Percentiles rank a stretch among this genome's conserved stretches.
Conservation (phyloP, 768 basidiomycete genomes). For the Vararia minispora region DNA sequence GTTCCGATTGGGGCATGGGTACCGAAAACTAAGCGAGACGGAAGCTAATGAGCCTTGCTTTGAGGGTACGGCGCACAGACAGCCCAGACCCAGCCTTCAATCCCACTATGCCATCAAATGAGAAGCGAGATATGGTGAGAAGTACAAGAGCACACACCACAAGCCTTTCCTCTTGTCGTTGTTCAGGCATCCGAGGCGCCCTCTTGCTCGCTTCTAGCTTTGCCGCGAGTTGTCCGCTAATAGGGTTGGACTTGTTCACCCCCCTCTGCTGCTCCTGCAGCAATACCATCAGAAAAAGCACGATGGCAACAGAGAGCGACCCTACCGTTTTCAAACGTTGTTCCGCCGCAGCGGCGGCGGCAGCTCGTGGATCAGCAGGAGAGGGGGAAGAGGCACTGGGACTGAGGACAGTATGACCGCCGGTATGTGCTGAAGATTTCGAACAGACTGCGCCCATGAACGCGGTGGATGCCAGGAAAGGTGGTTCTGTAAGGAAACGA, state of each 20-base stretch:
- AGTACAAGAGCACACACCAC: slow-evolving; percentile 32
- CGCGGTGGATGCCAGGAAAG: background rate
- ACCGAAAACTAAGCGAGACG: too few relatives aligned
- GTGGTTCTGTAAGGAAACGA: background rate
- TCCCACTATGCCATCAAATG: slow-evolving; percentile 31
- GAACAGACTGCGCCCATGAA: slow-evolving; percentile 27
- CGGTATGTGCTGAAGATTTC: slow-evolving; percentile 20
- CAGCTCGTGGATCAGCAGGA: slow-evolving; percentile 18
- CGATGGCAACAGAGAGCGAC: background rate
- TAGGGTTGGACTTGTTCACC: slow-evolving; percentile 32
- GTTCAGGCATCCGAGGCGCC: slow-evolving; percentile 25
- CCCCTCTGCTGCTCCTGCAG: slow-evolving; percentile 31
- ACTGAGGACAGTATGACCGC: slow-evolving; percentile 21
- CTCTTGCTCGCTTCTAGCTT: slow-evolving; percentile 30
- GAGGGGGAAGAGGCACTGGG: background rate
- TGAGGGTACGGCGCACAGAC: too few relatives aligned
- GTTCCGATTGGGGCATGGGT: too few relatives aligned
- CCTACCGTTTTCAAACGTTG: slow-evolving; percentile 22
- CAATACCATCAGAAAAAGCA: slow-evolving; percentile 10
- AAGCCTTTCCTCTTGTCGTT: slow-evolving; percentile 28
- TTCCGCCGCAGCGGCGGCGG: slow-evolving; percentile 27
- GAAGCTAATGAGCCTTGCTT: too few relatives aligned
- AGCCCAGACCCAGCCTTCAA: slow-evolving; percentile 13
- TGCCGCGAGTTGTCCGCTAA: slow-evolving; percentile 31
- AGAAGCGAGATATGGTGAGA: slow-evolving; percentile 9